phyloP scores from a whole-genome alignment of 352 stramenopile species.

The Globisporangium perplexum region DNA sequence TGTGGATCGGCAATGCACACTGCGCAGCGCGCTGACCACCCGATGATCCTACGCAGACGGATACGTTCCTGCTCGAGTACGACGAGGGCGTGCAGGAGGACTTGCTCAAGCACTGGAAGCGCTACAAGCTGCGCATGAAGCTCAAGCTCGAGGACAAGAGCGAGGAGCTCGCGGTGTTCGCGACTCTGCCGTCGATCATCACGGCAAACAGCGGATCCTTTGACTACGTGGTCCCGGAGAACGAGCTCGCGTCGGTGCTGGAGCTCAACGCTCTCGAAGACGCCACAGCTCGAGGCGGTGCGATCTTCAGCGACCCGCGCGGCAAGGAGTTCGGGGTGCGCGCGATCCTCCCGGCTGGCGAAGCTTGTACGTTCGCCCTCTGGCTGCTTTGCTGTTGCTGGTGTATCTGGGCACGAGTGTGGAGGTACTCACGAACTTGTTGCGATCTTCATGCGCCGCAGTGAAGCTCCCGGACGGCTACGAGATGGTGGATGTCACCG shows the following conservation, averaged over 20 bases:
- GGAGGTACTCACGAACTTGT: background rate
- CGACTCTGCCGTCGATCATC: constrained; percentile 45
- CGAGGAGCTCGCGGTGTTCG: constrained; percentile 37
- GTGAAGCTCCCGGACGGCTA: constrained; percentile 47
- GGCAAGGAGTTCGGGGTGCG: constrained; percentile 57
- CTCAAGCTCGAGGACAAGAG: constrained; percentile 65
- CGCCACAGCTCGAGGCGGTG: constrained; percentile 16
- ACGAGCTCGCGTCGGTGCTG: constrained; percentile 21
- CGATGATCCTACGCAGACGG: constrained; percentile 16
- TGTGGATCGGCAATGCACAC: background rate
- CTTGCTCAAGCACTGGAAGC: constrained; percentile 80
- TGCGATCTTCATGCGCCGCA: constrained; percentile 11
- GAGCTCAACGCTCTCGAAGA: constrained; percentile 28
- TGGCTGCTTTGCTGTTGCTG: background rate
- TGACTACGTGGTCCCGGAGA: constrained; percentile 11
- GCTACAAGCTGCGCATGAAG: constrained; percentile 87
- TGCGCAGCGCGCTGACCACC: background rate
- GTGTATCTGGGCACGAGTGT: no score
- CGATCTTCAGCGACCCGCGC: constrained; percentile 60
- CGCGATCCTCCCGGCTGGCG: constrained; percentile 37
- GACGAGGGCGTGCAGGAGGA: constrained; percentile 49
- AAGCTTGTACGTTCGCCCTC: constrained; percentile 16
- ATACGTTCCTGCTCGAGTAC: constrained; percentile 73
- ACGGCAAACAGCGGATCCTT: constrained; percentile 9
- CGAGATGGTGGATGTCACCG: constrained; percentile 27